Base-by-base conservation (phyloP, 2,329 filamentous ascomycete species). In the Epicoccum nigrum region DNA sequence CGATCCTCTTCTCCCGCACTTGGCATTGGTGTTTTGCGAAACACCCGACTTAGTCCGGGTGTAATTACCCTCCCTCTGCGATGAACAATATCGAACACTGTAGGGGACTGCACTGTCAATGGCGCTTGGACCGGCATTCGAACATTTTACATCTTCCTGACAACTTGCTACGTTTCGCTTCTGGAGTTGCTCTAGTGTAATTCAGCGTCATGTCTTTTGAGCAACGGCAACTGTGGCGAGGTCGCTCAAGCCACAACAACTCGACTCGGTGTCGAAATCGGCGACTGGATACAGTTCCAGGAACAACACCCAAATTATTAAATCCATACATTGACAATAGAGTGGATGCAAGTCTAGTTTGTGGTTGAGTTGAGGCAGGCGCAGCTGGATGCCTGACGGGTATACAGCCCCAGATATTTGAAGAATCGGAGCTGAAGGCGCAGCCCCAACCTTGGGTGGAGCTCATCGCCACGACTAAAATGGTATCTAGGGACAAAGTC, bases 191-290 rank as follows among this genome's bases (percentile, higher is more conserved):
- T 31, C 49, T 47, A 40, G 49, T 47, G 27, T 21, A 40, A 34
- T 33, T 23, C 33, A 34, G 43, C 38, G 39, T 47, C 49, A 52
- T 52, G 12, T 25, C 21, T 17, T 31, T 15, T 39, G 38, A n/a
- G 21, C 39, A 39, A 25, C 33, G 49, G 49, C 49, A 52, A 52
- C 49, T 52, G 33, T 47, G 43, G 49, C 43, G 49, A 52, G 49
- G 32, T n/a, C 21, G 17, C 33, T 30, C 43, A 52, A 52, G 49
- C 49, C 49, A 47, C 48, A 30, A n/a, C 21, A 30, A 23, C 19
- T 40, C 33, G 20, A 39, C 19, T 13, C 11, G 15, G 23, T 39
- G 49, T 43, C 49, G 49, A 47, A 47, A 52, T 52, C 49, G 49
- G 49, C 49, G 43, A 47, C 15, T 16, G 39, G 1, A 34, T 25